These are phyloP conservation scores for Coemansia erecta DNA, from an alignment of 192 early-diverging fungal species.

Conservation along the genomic window DNA sequence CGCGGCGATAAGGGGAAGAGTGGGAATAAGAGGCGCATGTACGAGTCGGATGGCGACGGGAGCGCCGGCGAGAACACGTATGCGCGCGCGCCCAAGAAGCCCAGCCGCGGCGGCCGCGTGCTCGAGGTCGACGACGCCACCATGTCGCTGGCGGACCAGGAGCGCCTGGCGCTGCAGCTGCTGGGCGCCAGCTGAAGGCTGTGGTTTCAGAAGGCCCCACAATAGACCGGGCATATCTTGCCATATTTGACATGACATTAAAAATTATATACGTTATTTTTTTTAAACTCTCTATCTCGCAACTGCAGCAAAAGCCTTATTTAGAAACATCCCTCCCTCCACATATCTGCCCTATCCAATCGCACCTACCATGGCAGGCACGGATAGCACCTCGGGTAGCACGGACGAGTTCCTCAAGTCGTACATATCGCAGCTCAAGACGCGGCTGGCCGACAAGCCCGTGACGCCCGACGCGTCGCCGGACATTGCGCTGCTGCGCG, in stretches of 20 bases:
- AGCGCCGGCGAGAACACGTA: neutral
- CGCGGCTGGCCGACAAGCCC: constrained; percentile 20
- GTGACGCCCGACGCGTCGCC: constrained; percentile 24
- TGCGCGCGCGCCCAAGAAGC: constrained; percentile 3
- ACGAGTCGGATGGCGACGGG: constrained; percentile 13
- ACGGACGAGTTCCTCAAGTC: constrained; percentile 39
- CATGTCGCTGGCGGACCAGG: constrained; percentile 51
- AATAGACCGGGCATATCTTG: too few species aligned
- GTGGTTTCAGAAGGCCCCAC: too few species aligned
- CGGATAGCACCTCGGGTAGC: neutral
- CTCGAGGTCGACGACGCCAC: constrained; percentile 40
- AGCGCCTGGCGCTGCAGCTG: constrained; percentile 50
- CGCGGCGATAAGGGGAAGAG: constrained; percentile 20
- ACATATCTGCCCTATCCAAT: too few species aligned
- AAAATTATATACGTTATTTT: too few species aligned
- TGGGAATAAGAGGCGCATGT: constrained; percentile 38
- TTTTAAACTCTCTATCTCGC: too few species aligned
- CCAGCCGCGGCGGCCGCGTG: constrained; percentile 15
- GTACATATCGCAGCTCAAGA: constrained; percentile 34
- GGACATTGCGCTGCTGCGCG: constrained; percentile 18
- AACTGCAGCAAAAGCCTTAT: too few species aligned
- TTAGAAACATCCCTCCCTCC: too few species aligned
- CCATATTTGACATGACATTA: too few species aligned
- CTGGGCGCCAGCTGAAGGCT: constrained; percentile 28
- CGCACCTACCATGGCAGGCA: too few species aligned